Evolutionary conservation across 164 flowering plant genomes (phyloP), one percentile per base, ranked within the genome.

Genomic region (Magnolia changhungtana): DNA sequence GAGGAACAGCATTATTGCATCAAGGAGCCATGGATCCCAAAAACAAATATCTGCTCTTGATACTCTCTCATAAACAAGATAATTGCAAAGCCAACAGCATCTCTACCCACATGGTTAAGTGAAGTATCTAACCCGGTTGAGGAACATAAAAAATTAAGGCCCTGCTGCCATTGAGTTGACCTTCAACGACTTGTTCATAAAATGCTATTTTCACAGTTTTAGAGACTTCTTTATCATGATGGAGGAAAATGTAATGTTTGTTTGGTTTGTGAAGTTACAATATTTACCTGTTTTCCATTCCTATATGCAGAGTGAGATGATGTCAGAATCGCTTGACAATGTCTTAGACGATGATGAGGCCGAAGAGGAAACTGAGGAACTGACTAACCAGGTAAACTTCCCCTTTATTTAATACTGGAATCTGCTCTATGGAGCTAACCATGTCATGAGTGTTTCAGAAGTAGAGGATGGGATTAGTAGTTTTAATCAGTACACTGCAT

Each of bases 291-390:
- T 59, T 55, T 76, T 71, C 6, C 19, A 75, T 24, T 75, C 9
- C 5, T 31, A 11, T 77, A 2, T 85, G 86, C 91, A 95, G 98
- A 92, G 90, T 75, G 98, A 95, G 84, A 95, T 95, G 98, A 93
- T 95, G 93, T 95, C 98, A 75, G 98, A 95, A 73, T 85, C 98
- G 75, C 92, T 95, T 72, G 98, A 95, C 84, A 94, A 91, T 89
- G 90, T 89, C 20, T 78, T 95, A 84, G 98, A 95, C 74, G 63
- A 92, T 80, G 98, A 95, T 73, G 98, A 93, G 76, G 98, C 98
- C 64, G 98, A 95, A 85, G 98, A 95, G 45, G 98, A 95, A 82
- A 87, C 94, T 74, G 98, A 95, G n/a, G 98, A 95, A 45, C 78
- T 95, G 80, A 95, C 98, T 52, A 95, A 86, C 77, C 98, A 93